Evolutionary conservation across 768 basidiomycete species (phyloP), one percentile per base, ranked within the genome.

Genomic region (Boletus barrowsii): DNA sequence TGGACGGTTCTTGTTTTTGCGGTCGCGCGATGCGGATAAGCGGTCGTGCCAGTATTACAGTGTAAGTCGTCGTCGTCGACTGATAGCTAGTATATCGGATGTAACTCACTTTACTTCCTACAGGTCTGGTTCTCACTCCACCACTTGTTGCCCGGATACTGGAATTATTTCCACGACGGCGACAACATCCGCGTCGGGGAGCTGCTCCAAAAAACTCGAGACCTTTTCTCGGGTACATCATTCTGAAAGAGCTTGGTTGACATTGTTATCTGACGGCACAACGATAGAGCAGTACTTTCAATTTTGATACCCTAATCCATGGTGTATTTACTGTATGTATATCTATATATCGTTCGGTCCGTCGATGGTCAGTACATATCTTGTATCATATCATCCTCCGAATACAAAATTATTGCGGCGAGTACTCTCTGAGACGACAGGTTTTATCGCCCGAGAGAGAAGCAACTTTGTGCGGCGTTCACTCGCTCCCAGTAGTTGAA

Each of bases 1-100:
- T 5, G 53, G 53, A 3, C 62, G 73, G 11, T 75, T 75, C 51
- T 40, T 75, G 43, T 52, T 49, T 30, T 47, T 68, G 47, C 63
- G 62, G 7, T 66, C 67, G 0, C 55, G 65, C 3, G 57, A 58
- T 3, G 69, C 58, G 1, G 73, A 75, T n/a, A 70, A 66, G 24
- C 53, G 50, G n/a, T 74, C 73, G 5, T 74, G 72, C 57, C 73
- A 65, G 20, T 66, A 60, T 49, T 74, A 74, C 32, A 74, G 75
- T 26, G 73, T 75, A 6, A 55, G 73, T 65, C 10, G 6, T 36
- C 24, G 5, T 65, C 10, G 6, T 36, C 24, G 5, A 13, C 22
- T 3, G 18, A 39, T 17, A 6, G 6, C 26, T 22, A 22, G 22
- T 22, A 22, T 22, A 2, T 4, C 4, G 3, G 15, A 32, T 36